Evolutionary conservation across 768 basidiomycete genomes (phyloP), one percentile per base, ranked within the genome.

Genomic region (Phaffia australis): DNA sequence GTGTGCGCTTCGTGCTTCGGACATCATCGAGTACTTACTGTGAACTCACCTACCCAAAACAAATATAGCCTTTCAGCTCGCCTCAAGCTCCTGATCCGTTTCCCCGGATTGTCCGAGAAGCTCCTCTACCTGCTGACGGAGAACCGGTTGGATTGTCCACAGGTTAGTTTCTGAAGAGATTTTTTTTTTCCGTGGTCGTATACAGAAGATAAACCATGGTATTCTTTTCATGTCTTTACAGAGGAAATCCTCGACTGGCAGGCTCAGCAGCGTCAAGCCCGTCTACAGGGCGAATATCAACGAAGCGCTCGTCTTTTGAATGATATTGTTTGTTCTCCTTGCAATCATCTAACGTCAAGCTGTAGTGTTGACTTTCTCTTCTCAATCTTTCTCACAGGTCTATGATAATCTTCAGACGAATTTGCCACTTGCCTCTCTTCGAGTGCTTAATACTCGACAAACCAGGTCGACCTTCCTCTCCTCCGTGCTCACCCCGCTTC

Each of bases 401-500:
- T 21, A 63, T 42, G 66, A 67, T 23, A 90, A 87, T 71, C 77
- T 88, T 57, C 78, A 84, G 19, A 80, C 85, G 0, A 85, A 85
- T 0, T 76, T 88, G 58, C 80, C 81, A 49, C 80, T 99, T 58
- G 82, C 85, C 18, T 80, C 87, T 1, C 85, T 99, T 21, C 87
- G 87, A 68, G 81, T 98, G 18, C 83, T 87, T 70, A 91, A 91
- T 64, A 85, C 89, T 1, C 75, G 77, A 3, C 76, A 81, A 32
- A 95, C 93, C 0, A 83, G 92, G 19, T 78, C 82, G 35, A 83
- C 87, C 0, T 97, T 97, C 79, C 82, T 99, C 46, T 81, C 79
- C n/a, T 86, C 81, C 61, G 79, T 97, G 70, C 81, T 95, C 62
- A 79, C 83, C 9, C 91, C 92, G 0, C 80, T 82, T 74, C 75